Evolutionary conservation across 441 rosid genomes (phyloP), one percentile per base, ranked within the genome.

Genomic region (Aleurites moluccanus): DNA sequence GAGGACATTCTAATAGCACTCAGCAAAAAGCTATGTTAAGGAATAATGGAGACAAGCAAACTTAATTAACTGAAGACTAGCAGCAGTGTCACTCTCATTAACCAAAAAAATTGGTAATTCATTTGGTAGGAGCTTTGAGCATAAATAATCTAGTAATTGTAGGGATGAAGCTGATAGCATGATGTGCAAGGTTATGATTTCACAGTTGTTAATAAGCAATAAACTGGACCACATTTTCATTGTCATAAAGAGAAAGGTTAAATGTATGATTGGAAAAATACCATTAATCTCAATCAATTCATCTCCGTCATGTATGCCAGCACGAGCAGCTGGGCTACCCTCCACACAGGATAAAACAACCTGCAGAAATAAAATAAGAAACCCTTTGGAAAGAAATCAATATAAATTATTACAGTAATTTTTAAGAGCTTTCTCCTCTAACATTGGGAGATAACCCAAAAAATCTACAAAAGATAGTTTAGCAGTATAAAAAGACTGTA

Each of bases 271-370:
- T 56, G 73, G 66, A 57, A 64, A 47, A 28, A 33, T 88, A 94
- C 98, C 98, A 76, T 94, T 90, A n/a, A 94, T 94, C 91, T 94
- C 97, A 55, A 94, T 77, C 82, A 94, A 79, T 75, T 92, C 91
- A 81, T 91, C 95, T 65, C 98, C 98, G 72, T 86, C 91, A 25
- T 71, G 92, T 81, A 92, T 88, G 53, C 98, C 92, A 42, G 92
- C 95, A 77, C 88, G 97, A 79, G 95, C 91, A 70, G 98, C 97
- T 10, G 97, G 97, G 78, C 97, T 85, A 79, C 86, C 92, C 33
- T 94, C 90, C 64, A 94, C 74, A 59, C 92, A 90, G 70, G 96
- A 90, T 87, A 94, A 77, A 70, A 94, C 93, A 76, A 91, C 91
- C 97, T 92, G 90, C 82, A 85, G 14, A 30, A 23, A 42, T 42